A percentile compares a stretch with the other conserved stretches of the same genome.
Evolutionary conservation across 805 yeast genomes (phyloP).

Genomic region (Candida anglica): DNA sequence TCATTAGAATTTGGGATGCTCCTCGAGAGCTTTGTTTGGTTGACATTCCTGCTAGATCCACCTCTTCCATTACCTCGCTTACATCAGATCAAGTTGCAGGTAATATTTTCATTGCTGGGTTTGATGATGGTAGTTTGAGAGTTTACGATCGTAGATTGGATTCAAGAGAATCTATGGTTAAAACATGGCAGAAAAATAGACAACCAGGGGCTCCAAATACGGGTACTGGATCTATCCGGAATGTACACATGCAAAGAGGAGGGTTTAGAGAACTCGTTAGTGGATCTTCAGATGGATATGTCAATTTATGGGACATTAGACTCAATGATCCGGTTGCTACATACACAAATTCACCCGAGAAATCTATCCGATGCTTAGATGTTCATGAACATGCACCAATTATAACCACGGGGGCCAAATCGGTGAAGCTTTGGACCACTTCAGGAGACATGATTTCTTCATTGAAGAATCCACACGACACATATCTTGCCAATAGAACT

Average conservation of each 20-base stretch:
- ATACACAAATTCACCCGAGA: conserved; percentile 51
- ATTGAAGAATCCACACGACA: conserved; percentile 48
- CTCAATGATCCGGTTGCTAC: conserved; percentile 63
- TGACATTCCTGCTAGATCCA: conserved; percentile 88
- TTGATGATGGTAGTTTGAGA: conserved; percentile 83
- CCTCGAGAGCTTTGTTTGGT: conserved; percentile 82
- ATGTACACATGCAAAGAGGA: conserved; percentile 94
- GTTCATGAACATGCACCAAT: conserved; percentile 97
- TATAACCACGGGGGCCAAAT: conserved; percentile 80
- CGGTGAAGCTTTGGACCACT: conserved; percentile 80
- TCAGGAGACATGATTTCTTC: conserved; percentile 69
- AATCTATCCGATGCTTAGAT: conserved; percentile 61
- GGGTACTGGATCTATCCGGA: conserved; percentile 56
- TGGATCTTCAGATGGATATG: conserved; percentile 77
- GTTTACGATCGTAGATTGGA: conserved; percentile 89
- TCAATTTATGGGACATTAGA: conserved; percentile 90
- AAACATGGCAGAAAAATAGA: conserved; percentile 70
- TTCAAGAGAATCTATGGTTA: conserved; percentile 79
- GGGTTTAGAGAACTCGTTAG: conserved; percentile 87
- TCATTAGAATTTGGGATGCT: conserved; percentile 94
- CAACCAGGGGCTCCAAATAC: conserved; percentile 8
- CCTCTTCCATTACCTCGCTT: conserved; percentile 80
- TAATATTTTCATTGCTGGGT: conserved; percentile 84
- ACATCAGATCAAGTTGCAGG: conserved; percentile 97
- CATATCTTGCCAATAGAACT: conserved; percentile 41